Evolutionary conservation across 306 rosid species (phyloP).

Genomic region (Geum urbanum): DNA sequence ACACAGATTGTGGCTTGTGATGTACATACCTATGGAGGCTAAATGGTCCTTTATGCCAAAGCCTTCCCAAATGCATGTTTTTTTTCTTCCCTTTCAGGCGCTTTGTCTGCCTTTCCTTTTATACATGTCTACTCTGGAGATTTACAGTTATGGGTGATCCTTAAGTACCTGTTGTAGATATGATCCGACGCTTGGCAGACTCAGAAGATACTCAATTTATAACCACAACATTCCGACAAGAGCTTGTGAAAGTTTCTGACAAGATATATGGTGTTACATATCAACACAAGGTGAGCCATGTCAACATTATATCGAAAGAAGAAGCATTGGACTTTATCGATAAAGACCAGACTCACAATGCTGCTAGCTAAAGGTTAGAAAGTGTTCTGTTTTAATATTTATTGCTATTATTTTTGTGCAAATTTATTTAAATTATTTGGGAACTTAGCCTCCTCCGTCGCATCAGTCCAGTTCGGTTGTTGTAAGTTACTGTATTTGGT

Average conservation of each 20-base stretch:
- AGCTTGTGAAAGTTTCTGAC: slow-evolving; percentile 94
- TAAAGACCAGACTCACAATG: slow-evolving; percentile 83
- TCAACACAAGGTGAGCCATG: slow-evolving; percentile 88
- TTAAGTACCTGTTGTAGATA: slow-evolving; percentile 59
- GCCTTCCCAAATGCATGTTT: background rate
- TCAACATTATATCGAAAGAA: slow-evolving; percentile 64
- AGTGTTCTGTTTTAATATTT: background rate
- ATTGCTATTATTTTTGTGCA: background rate
- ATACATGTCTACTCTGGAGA: slow-evolving; percentile 10
- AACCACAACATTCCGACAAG: slow-evolving; percentile 86
- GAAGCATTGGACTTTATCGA: slow-evolving; percentile 80
- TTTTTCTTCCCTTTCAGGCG: background rate
- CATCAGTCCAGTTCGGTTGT: background rate
- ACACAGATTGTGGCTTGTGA: background rate
- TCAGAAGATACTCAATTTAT: slow-evolving; percentile 83
- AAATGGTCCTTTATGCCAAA: background rate
- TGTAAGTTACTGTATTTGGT: background rate
- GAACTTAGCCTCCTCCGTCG: background rate
- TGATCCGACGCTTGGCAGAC: slow-evolving; percentile 92
- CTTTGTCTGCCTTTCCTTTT: background rate
- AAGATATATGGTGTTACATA: slow-evolving; percentile 87
- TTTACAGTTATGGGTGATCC: slow-evolving; percentile 29
- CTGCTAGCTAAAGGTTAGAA: slow-evolving; percentile 59
- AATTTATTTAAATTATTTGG: background rate
- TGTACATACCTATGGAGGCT: background rate